phyloP scores from a whole-genome alignment of 2,329 filamentous ascomycete species.

The Aspergillus proliferans region DNA sequence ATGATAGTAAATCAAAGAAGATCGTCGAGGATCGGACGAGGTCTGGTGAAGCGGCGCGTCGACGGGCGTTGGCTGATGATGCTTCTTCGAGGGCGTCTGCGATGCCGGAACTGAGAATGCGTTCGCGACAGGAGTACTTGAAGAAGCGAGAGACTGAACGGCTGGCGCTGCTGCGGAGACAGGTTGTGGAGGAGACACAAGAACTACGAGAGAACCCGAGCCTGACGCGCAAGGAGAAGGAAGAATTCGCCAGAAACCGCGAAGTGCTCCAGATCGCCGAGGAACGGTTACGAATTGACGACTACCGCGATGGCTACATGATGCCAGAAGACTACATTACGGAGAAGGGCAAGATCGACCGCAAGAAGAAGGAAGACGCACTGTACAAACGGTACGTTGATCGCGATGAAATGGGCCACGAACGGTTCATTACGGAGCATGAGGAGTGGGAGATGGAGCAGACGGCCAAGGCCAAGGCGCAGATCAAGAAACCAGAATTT shows the following conservation, averaged over 20 bases:
- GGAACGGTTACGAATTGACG: constrained; percentile 79
- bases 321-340: constrained; percentile 95
- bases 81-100: constrained; percentile 61
- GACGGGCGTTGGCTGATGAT: constrained; percentile 61
- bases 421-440: constrained; percentile 85
- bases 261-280: constrained; percentile 77
- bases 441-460: constrained; percentile 96
- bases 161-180: constrained; percentile 76
- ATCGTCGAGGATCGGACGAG: constrained; percentile 56
- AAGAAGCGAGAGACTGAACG: constrained; percentile 87
- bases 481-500: constrained; percentile 68
- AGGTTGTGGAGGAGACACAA: constrained; percentile 81
- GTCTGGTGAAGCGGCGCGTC: constrained; percentile 53
- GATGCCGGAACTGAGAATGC: constrained; percentile 72
- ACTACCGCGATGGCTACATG: constrained; percentile 83
- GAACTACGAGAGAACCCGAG: constrained; percentile 71
- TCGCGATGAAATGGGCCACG: constrained; percentile 76
- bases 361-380: constrained; percentile 79
- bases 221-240: constrained; percentile 71
- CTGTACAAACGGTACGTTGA: constrained; percentile 89
- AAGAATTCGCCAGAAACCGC: constrained; percentile 81
- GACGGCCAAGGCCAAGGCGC: constrained; percentile 76
- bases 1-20: constrained; percentile 65
- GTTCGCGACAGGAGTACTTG: constrained; percentile 85
- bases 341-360: constrained; percentile 82